These are phyloP conservation scores for Rhizophagus prolifer DNA, from an alignment of 192 early-diverging fungal genomes.

Conservation along the genomic window DNA sequence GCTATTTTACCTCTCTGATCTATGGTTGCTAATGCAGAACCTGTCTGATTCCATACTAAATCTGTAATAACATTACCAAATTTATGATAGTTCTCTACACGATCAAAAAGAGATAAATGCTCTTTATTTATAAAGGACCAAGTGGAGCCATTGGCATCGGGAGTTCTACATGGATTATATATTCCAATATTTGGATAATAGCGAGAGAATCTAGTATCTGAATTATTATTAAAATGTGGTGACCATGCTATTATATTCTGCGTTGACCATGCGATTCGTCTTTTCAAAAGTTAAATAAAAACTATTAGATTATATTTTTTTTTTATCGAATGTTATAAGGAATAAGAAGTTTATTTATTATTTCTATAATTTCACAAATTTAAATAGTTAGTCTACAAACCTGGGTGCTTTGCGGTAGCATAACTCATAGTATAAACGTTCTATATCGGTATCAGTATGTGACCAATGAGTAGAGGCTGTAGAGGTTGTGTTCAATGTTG, in stretches of 20 bases:
- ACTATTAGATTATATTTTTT: background rate
- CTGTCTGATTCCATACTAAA: slow-evolving; percentile 22
- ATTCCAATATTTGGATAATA: background rate
- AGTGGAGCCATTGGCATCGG: background rate
- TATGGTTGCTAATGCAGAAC: slow-evolving; percentile 19
- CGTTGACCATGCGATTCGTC: slow-evolving; percentile 16
- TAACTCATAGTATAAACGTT: background rate
- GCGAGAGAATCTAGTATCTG: background rate
- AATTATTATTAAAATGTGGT: background rate
- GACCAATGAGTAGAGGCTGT: background rate
- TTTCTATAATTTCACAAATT: too few species aligned
- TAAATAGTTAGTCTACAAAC: background rate
- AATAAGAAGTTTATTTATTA: background rate
- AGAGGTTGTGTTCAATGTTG: background rate
- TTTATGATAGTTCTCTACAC: slow-evolving; percentile 5
- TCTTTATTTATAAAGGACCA: background rate
- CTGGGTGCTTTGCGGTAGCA: background rate
- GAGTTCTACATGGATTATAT: background rate
- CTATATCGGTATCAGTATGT: background rate
- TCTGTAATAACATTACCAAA: background rate
- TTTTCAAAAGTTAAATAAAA: background rate
- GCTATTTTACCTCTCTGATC: slow-evolving; percentile 17
- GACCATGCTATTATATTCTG: slow-evolving; percentile 20
- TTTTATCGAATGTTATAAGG: background rate
- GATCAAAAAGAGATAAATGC: background rate